Percentiles rank a stretch among this genome's conserved stretches.
These are phyloP conservation scores for Myochromella boudieri DNA, from an alignment of 768 basidiomycete genomes.

Conservation along the genomic window DNA sequence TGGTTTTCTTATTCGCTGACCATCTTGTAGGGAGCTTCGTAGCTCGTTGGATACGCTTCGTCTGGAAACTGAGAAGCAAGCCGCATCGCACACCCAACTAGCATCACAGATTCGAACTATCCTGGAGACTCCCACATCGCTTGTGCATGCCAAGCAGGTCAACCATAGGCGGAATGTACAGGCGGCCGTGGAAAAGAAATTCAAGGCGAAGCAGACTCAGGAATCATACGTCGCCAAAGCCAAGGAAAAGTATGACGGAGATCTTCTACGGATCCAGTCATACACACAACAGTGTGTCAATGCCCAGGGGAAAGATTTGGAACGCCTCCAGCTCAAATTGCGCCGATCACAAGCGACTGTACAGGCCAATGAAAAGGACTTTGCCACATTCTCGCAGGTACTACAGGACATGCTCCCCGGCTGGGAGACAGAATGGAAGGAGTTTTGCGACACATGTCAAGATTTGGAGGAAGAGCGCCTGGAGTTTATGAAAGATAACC, in stretches of 20 bases:
- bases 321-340: conserved; percentile 81
- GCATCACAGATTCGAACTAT: conserved; percentile 70
- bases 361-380: conserved; percentile 88
- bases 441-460: conserved; percentile 94
- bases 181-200: conserved; percentile 79
- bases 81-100: conserved; percentile 67
- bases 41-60: conserved; percentile 78
- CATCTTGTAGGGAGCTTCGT: conserved; percentile 67
- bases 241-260: conserved; percentile 85
- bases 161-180: conserved; percentile 72
- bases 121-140: conserved; percentile 62
- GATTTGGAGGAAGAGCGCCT: conserved; percentile 95
- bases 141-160: conserved; percentile 64
- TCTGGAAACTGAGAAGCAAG: conserved; percentile 81
- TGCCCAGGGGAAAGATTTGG: conserved; percentile 85
- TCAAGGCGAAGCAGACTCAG: conserved; percentile 82
- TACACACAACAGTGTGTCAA: conserved; percentile 85
- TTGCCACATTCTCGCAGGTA: conserved; percentile 73
- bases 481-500: conserved; percentile 90
- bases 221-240: conserved; percentile 86
- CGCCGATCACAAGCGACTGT: conserved; percentile 86
- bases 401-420: conserved; percentile 70
- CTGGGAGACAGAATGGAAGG: conserved; percentile 95
- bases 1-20: conserved; percentile 9
- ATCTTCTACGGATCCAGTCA: conserved; percentile 86